phyloP scores from a whole-genome alignment of 495 filamentous ascomycete genomes.

The Letharia columbiana region DNA sequence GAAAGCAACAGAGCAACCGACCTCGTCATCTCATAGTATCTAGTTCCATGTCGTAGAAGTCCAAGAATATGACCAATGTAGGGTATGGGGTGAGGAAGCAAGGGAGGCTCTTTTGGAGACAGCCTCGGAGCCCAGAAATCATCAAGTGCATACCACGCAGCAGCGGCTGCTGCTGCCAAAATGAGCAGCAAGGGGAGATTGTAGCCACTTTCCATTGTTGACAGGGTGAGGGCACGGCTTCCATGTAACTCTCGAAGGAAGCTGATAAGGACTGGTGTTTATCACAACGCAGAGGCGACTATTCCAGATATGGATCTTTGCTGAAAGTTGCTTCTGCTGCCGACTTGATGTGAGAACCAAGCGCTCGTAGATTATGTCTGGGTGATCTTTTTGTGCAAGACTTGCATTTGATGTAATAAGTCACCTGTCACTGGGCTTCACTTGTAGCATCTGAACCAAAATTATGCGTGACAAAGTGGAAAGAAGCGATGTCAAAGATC shows the following conservation, averaged over 20 bases:
- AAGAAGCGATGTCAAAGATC: no score
- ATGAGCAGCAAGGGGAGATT: background rate
- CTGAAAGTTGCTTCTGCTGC: background rate
- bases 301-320: background rate
- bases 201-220: background rate
- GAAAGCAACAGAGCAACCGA: constrained; percentile 1
- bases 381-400: background rate
- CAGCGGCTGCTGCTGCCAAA: background rate
- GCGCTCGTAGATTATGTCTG: background rate
- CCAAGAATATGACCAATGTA: constrained; percentile 24
- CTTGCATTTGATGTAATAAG: background rate
- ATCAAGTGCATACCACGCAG: constrained; percentile 6
- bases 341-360: background rate
- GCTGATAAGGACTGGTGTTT: background rate
- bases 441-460: background rate
- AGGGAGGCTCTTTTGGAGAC: constrained; percentile 14
- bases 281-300: background rate
- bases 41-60: constrained; percentile 19
- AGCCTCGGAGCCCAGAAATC: constrained; percentile 6
- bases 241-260: background rate
- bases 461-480: background rate
- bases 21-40: constrained; percentile 22
- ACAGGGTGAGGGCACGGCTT: background rate
- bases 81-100: constrained; percentile 13
- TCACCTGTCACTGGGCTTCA: background rate